These are phyloP conservation scores for Carex myosuroides DNA, from an alignment of 176 grass and related monocot species.

Conservation along the genomic window DNA sequence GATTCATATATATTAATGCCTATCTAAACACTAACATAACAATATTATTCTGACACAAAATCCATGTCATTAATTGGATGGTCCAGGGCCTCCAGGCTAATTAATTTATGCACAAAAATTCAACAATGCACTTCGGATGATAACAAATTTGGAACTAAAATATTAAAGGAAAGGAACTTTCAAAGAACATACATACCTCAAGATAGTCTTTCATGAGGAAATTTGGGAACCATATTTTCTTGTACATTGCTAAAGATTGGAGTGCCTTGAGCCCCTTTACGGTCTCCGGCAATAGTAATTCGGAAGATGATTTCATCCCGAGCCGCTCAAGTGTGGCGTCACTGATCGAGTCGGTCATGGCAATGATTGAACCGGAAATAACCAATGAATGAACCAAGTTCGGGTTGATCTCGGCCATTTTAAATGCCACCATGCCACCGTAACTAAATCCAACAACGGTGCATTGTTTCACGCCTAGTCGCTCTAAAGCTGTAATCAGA, in stretches of 20 bases:
- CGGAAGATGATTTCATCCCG: slow-evolving; percentile 60
- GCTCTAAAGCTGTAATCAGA: slow-evolving; percentile 32
- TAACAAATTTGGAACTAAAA: background rate
- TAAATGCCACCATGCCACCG: slow-evolving; percentile 87
- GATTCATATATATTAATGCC: too few species aligned
- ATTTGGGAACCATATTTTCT: slow-evolving; percentile 71
- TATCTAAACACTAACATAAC: too few species aligned
- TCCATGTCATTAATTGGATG: background rate
- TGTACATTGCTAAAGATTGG: slow-evolving; percentile 52
- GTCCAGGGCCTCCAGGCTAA: background rate
- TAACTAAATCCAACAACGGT: slow-evolving; percentile 91
- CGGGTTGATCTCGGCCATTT: slow-evolving; percentile 73
- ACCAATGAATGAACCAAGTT: slow-evolving; percentile 55
- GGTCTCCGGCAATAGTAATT: slow-evolving; percentile 76
- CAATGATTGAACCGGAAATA: slow-evolving; percentile 63
- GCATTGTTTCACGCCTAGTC: slow-evolving; percentile 54
- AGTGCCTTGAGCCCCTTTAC: slow-evolving; percentile 83
- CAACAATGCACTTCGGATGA: background rate
- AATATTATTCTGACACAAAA: background rate
- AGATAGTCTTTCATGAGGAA: slow-evolving; percentile 60
- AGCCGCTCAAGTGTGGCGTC: slow-evolving; percentile 38
- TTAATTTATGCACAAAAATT: background rate
- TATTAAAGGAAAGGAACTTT: background rate
- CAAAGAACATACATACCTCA: slow-evolving; percentile 25
- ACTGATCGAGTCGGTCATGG: slow-evolving; percentile 84